Evolutionary conservation across 306 rosid species (phyloP).

Genomic region (Quercus berberidifolia): DNA sequence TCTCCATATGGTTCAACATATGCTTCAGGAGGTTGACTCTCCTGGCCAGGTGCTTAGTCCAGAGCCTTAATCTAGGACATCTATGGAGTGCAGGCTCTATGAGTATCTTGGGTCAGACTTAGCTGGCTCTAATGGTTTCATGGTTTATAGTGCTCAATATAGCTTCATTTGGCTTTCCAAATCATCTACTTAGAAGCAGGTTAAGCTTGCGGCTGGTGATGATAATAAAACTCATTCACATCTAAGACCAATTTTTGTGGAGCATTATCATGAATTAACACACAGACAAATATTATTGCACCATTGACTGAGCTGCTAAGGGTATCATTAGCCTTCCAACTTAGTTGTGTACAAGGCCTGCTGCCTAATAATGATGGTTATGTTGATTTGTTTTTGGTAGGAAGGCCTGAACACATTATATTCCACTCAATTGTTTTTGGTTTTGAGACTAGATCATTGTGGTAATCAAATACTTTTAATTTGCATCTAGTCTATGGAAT

Average conservation of each 20-base stretch:
- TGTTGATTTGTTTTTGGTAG: neutral
- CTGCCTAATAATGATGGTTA: neutral
- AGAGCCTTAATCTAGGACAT: neutral
- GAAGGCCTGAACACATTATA: neutral
- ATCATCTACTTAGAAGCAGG: neutral
- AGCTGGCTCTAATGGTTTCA: neutral
- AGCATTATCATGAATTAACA: neutral
- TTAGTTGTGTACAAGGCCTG: neutral
- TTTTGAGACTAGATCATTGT: neutral
- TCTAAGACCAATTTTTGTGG: neutral
- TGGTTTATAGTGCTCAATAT: neutral
- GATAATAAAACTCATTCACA: neutral
- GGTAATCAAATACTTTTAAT: neutral
- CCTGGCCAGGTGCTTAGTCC: neutral
- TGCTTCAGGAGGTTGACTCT: neutral
- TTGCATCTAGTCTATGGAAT: neutral
- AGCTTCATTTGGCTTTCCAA: neutral
- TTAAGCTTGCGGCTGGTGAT: neutral
- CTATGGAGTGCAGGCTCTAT: neutral
- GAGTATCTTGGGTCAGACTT: neutral
- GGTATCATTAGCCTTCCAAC: neutral
- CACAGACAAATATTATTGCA: neutral
- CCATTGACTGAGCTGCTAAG: neutral
- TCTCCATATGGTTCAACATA: neutral
- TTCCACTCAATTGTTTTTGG: neutral